Base-by-base conservation (phyloP, 2,329 filamentous ascomycete genomes). In the Fusarium sp. region DNA sequence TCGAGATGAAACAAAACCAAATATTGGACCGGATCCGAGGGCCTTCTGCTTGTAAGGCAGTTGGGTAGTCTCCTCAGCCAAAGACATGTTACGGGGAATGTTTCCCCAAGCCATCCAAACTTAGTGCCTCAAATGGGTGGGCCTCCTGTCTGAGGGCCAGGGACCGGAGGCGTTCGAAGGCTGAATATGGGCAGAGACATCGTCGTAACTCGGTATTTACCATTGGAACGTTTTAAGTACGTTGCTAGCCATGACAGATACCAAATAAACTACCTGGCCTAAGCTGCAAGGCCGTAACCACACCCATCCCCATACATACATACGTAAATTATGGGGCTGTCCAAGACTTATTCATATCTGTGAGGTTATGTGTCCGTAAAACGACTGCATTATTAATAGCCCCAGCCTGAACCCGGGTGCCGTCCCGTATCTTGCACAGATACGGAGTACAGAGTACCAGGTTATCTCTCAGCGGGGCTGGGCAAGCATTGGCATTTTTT, bases 91-190 rank as follows among this genome's bases (percentile, higher is more conserved):
- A 35, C 33, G 10, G 15, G 25, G 41, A 15, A 27, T 53, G 11
- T n/a, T 17, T 31, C 17, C 41, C 41, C 18, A 13, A n/a, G 27
- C 14, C 23, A 21, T 18, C 41, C 17, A 9, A 27, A n/a, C 23
- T 18, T 18, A 27, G n/a, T 31, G 48, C 37, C 25, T 50, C 31
- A 53, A 20, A 35, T 18, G 29, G 42, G 49, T 52, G 46, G 54
- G 49, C 59, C 36, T 60, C 60, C 50, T 27, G 41, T 18, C 31
- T n/a, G 35, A 29, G 20, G 40, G 20, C n/a, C 50, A 58, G 45
- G 58, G 46, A 36, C 11, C 10, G 21, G 27, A 14, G 20, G 29
- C 27, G 20, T 21, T 37, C 15, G n/a, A 31, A 25, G 15, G 27
- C 18, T 37, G 14, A 9, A 46, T 17, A 11, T 20, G 37, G 31